phyloP scores from a whole-genome alignment of 2,329 filamentous ascomycete species.

The Trichophyton benhamiae region DNA sequence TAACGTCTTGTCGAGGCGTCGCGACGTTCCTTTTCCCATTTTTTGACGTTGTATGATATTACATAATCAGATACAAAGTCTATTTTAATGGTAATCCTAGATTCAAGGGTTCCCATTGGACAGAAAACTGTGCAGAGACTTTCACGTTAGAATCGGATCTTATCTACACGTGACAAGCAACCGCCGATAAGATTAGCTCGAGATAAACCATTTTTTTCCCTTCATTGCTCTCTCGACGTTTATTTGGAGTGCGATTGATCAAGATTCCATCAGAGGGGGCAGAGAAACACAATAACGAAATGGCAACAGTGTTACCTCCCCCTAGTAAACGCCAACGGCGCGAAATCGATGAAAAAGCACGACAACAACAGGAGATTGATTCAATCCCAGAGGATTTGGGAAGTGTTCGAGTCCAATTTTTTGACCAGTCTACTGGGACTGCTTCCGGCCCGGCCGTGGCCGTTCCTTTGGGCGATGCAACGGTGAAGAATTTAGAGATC shows the following conservation, averaged over 20 bases:
- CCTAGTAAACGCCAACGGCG: conserved; percentile 79
- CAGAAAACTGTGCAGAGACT: too few relatives aligned
- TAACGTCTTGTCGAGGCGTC: background rate
- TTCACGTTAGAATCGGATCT: too few relatives aligned
- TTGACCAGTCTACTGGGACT: conserved; percentile 61
- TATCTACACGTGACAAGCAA: too few relatives aligned
- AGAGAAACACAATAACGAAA: conserved; percentile 26
- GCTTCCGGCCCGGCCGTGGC: conserved; percentile 58
- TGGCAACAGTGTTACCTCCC: conserved; percentile 74
- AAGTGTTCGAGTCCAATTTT: conserved; percentile 74
- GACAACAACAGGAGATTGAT: conserved; percentile 63
- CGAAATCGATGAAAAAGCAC: conserved; percentile 57
- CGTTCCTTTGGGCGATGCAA: conserved; percentile 72
- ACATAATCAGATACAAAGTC: too few relatives aligned
- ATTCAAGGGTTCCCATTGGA: too few relatives aligned
- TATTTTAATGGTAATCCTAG: too few relatives aligned
- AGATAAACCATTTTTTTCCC: background rate
- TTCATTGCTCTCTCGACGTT: background rate
- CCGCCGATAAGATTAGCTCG: background rate
- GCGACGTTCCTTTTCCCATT: background rate
- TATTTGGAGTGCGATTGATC: background rate
- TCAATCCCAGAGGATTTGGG: conserved; percentile 55
- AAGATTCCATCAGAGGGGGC: background rate
- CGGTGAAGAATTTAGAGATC: conserved; percentile 77
- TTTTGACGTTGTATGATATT: background rate